Evolutionary conservation across 2,329 filamentous ascomycete genomes (phyloP), one percentile per base, ranked within the genome.

Genomic region (Ilyonectria destructans): DNA sequence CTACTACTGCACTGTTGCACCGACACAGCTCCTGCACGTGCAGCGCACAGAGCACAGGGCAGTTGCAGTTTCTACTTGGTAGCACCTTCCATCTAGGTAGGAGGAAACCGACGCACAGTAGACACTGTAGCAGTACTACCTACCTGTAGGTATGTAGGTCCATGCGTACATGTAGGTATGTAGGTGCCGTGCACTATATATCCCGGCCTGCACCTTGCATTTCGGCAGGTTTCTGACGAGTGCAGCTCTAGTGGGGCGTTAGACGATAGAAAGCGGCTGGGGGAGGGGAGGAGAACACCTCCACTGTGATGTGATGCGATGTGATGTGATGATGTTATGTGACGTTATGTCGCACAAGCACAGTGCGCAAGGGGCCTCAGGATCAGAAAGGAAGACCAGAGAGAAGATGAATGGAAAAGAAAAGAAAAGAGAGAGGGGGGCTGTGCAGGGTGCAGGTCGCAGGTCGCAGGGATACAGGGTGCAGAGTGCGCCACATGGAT

Each of bases 341-440:
- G 7, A 43, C 8, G n/a, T 17, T 43, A 40, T 15, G 37, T 60
- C 17, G 48, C 48, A 61, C 58, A 61, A 45, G 58, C 23, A 54
- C 35, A 52, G 48, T 61, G 58, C 35, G 48, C n/a, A n/a, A 31
- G 54, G 33, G 23, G 35, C 23, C 21, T 21, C 37, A 19, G 26
- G 17, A 31, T 31, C 15, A 29, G 40, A 33, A 29, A 26, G n/a
- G 31, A 26, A 43, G 19, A 6, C 54, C 12, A 8, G 40, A 54
- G 59, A 55, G 59, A 46, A 62, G 49, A 37, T 26, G 40, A 49
- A 62, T 62, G 49, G 49, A 29, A 33, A 54, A 55, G 37, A 55
- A 19, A 26, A 26, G 35, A 37, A 33, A 26, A 54, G 8, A 31
- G 8, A 33, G 29, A 33, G 19, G 49, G 59, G 58, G 59, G 59